A percentile compares a stretch with the other conserved stretches of the same genome.
Conservation (phyloP, 805 yeast genomes). For the Wickerhamiella spandovensis region DNA sequence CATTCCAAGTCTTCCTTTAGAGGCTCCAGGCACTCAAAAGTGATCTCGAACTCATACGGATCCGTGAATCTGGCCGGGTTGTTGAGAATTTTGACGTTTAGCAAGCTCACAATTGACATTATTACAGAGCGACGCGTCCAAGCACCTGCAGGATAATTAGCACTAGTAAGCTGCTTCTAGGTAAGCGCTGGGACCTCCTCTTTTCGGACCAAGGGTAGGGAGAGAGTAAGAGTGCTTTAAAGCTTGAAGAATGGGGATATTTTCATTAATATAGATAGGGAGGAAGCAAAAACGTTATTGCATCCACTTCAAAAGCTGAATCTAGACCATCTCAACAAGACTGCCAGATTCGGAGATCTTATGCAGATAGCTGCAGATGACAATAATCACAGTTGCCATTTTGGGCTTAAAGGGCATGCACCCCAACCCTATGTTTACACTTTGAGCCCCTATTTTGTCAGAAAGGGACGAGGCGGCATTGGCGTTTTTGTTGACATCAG, state of each 20-base stretch:
- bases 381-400: not conserved
- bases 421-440: not conserved
- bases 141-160: not conserved
- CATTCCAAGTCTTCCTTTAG: constrained; percentile 87
- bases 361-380: not conserved
- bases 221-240: too few species aligned
- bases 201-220: too few species aligned
- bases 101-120: constrained; percentile 90
- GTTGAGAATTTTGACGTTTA: constrained; percentile 83
- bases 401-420: not conserved
- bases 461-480: too few species aligned
- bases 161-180: too few species aligned
- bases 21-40: constrained; percentile 92
- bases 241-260: too few species aligned
- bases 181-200: too few species aligned
- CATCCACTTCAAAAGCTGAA: not conserved
- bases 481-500: not conserved
- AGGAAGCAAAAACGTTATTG: not conserved
- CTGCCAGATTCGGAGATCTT: not conserved
- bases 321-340: too few species aligned
- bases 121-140: too few species aligned
- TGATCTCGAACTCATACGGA: constrained; percentile 91
- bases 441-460: not conserved
- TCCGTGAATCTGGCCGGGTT: constrained; percentile 92
- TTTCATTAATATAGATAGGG: too few species aligned